These are phyloP conservation scores for Pyrus hybrid DNA, from an alignment of 331 rosid genomes.

Conservation along the genomic window DNA sequence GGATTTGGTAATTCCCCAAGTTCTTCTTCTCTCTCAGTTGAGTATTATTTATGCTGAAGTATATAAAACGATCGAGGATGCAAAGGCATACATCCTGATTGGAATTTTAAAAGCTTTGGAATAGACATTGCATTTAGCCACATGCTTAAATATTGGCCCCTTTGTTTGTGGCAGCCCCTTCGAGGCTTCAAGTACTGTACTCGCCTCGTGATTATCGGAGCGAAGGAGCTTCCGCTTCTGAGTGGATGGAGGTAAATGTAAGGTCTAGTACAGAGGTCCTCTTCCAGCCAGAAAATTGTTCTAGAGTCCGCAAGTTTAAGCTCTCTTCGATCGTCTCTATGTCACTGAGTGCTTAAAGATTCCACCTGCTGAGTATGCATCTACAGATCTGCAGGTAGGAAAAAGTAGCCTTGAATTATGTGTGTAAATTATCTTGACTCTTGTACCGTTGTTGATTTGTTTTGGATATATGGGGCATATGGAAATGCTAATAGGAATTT, in stretches of 20 bases:
- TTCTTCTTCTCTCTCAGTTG: not conserved
- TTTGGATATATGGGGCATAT: not conserved
- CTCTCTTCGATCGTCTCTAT: slow-evolving; percentile 58
- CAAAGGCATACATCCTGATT: not conserved
- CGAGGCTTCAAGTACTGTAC: slow-evolving; percentile 66
- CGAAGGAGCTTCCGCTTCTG: slow-evolving; percentile 56
- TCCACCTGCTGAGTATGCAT: not conserved
- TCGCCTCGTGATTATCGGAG: slow-evolving; percentile 58
- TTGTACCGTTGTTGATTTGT: not conserved
- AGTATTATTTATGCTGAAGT: not conserved
- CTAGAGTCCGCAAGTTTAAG: slow-evolving; percentile 53
- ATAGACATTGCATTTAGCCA: not conserved
- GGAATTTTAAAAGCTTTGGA: not conserved
- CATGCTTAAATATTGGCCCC: not conserved
- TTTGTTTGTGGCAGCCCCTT: slow-evolving; percentile 46
- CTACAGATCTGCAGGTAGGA: not conserved
- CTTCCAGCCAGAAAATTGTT: slow-evolving; percentile 51
- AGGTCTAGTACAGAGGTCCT: slow-evolving; percentile 64
- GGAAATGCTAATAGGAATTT: not conserved
- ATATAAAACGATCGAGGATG: not conserved
- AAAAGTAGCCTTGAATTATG: not conserved
- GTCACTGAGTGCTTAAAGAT: slow-evolving; percentile 59
- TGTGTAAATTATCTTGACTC: not conserved
- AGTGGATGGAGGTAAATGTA: slow-evolving; percentile 65
- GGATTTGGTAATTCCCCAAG: slow-evolving; percentile 63